A percentile compares a stretch with the other conserved stretches of the same genome.
Evolutionary conservation across 306 rosid species (phyloP).

Genomic region (Echinosophora koreensis): DNA sequence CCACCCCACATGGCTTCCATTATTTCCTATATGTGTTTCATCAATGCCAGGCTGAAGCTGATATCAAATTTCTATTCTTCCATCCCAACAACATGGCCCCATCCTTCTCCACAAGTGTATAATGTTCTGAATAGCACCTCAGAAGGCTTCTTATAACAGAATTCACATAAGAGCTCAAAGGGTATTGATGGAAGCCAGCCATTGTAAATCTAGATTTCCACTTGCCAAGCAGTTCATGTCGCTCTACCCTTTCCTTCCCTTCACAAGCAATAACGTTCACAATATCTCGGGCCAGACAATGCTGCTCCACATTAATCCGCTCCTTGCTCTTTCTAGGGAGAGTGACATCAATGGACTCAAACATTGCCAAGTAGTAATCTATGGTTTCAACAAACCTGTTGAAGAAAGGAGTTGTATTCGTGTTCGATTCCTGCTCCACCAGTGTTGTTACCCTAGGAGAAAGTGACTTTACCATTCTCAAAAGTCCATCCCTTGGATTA

Average conservation of each 20-base stretch:
- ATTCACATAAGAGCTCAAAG: constrained; percentile 77
- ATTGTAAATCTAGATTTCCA: constrained; percentile 88
- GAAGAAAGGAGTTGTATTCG: constrained; percentile 87
- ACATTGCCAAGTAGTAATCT: constrained; percentile 78
- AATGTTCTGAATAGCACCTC: constrained; percentile 74
- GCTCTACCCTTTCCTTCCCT: constrained; percentile 80
- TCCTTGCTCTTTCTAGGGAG: constrained; percentile 67
- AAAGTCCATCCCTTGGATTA: constrained; percentile 80
- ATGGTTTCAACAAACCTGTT: constrained; percentile 73
- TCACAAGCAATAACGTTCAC: constrained; percentile 85
- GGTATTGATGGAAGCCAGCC: constrained; percentile 81
- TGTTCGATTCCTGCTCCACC: constrained; percentile 94
- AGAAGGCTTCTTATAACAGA: constrained; percentile 68
- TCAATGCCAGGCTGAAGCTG: constrained; percentile 92
- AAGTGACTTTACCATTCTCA: constrained; percentile 78
- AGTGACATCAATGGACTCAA: constrained; percentile 79
- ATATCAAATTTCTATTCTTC: constrained; percentile 79
- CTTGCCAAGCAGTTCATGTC: constrained; percentile 88
- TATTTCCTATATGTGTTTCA: constrained; percentile 9
- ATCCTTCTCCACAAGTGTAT: constrained; percentile 73
- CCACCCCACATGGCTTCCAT: neutral
- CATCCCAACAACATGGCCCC: constrained; percentile 88
- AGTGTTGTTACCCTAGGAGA: constrained; percentile 75
- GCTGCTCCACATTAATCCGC: constrained; percentile 80
- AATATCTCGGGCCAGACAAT: constrained; percentile 83